Conservation (phyloP, 768 basidiomycete species). For the Panus rudis region DNA sequence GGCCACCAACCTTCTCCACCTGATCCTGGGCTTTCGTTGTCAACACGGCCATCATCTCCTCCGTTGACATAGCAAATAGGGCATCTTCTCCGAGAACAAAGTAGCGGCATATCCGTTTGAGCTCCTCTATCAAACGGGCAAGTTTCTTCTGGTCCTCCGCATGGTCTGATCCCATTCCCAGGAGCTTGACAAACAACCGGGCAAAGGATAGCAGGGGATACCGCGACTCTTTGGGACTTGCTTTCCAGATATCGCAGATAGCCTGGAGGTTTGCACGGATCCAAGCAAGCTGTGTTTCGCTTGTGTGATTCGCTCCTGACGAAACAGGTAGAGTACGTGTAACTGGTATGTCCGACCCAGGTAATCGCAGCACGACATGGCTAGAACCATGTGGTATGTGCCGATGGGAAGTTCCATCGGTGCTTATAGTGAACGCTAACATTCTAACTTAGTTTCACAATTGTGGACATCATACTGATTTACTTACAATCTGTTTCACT, state of each 20-base stretch:
- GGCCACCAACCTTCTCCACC: background rate
- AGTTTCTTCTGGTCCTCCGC: slow-evolving; percentile 25
- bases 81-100: slow-evolving; percentile 1
- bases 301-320: slow-evolving; percentile 21
- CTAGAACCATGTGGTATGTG: slow-evolving; percentile 1
- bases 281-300: slow-evolving; percentile 18
- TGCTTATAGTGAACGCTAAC: no score
- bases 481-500: no score
- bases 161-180: slow-evolving; percentile 21
- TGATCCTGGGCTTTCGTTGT: background rate
- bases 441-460: no score
- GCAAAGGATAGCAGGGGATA: no score
- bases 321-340: slow-evolving; percentile 12
- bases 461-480: no score
- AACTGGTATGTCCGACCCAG: background rate
- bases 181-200: slow-evolving; percentile 16
- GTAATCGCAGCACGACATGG: background rate
- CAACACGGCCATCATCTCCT: background rate
- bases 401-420: slow-evolving; percentile 5
- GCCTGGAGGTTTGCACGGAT: slow-evolving; percentile 9
- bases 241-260: slow-evolving; percentile 14
- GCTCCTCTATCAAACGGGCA: slow-evolving; percentile 7
- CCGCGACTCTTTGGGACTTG: no score
- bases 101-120: slow-evolving; percentile 1
- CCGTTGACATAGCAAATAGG: background rate